Conservation (phyloP, 2,329 filamentous ascomycete genomes). For the Talaromyces albobiverticillius region DNA sequence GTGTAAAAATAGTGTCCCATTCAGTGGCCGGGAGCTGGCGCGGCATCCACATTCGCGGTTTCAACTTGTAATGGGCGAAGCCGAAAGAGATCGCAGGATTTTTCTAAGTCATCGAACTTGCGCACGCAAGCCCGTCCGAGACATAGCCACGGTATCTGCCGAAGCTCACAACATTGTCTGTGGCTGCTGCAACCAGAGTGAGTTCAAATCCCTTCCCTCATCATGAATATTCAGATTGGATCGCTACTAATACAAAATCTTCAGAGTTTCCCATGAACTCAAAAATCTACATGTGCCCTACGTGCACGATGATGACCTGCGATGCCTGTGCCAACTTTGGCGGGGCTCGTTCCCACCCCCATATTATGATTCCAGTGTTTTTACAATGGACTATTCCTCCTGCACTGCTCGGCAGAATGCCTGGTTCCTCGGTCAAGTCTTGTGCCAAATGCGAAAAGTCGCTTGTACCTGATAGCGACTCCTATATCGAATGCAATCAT, state of each 20-base stretch:
- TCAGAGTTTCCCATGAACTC: conserved; percentile 4
- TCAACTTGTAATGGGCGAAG: conserved; percentile 13
- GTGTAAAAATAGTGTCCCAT: conserved; percentile 1
- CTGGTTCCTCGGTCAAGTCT: not conserved
- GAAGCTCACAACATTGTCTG: conserved; percentile 15
- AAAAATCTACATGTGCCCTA: conserved; percentile 10
- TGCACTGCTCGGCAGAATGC: not conserved
- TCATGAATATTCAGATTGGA: not conserved
- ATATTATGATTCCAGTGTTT: conserved; percentile 12
- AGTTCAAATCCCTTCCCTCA: not conserved
- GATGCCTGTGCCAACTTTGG: conserved; percentile 12
- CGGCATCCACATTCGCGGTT: conserved; percentile 12
- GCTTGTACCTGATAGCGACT: conserved; percentile 5
- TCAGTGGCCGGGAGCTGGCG: conserved; percentile 9
- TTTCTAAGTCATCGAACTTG: conserved; percentile 13
- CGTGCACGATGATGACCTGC: conserved; percentile 14
- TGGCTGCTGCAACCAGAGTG: conserved; percentile 14
- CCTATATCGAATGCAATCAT: conserved; percentile 12
- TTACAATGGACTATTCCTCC: conserved; percentile 7
- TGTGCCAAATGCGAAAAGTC: conserved; percentile 13
- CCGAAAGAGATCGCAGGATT: conserved; percentile 12
- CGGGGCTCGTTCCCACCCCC: conserved; percentile 13
- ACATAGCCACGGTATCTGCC: conserved; percentile 9
- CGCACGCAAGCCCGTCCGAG: conserved; percentile 11
- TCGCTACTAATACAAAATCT: not conserved